Base-by-base conservation (phyloP, 768 basidiomycete species). In the Hypholoma fasciculare region DNA sequence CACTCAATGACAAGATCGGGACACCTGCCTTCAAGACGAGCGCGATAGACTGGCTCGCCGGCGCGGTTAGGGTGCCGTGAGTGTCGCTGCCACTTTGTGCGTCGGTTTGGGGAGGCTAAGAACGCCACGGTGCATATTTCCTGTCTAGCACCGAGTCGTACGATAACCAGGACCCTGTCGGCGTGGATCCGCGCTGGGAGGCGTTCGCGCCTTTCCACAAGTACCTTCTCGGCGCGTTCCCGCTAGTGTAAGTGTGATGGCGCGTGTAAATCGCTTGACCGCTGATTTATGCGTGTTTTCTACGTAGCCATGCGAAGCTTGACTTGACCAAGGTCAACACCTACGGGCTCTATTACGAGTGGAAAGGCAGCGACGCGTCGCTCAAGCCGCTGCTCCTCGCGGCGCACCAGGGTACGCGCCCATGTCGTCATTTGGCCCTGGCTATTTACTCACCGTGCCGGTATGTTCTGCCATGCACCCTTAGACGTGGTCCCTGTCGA, bases 291-390 rank as follows among this genome's bases (percentile, higher is more conserved):
- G 43, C 1, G 42, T 36, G 49, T 54, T 16, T 43, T 49, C 26
- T 34, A 44, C 16, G 23, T 37, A 90, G 88, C 11, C 85, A 90
- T 68, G 49, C 75, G n/a, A 79, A 70, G 8, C 76, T 92, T 44
- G 66, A 77, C 30, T 76, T 89, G 58, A 86, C 85, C 8, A 86
- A 84, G 63, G 83, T 94, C 64, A 92, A 92, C 69, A 89, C 84
- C 0, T 90, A 89, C 63, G 91, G 83, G 0, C 76, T 92, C n/a
- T 69, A 90, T 7, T 90, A 83, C 66, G 81, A 84, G 49, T 92
- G 90, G 90, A 74, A 79, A 52, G 91, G 90, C 1, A 78, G 81
- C 3, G 78, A 90, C 61, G 57, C 69, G 11, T 72, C 76, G 0
- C 74, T 89, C n/a, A 89, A 90, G 67, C 91, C 92, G 0, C 63